Evolutionary conservation across 345 rosid species (phyloP).

Genomic region (Populus ilicifolia): DNA sequence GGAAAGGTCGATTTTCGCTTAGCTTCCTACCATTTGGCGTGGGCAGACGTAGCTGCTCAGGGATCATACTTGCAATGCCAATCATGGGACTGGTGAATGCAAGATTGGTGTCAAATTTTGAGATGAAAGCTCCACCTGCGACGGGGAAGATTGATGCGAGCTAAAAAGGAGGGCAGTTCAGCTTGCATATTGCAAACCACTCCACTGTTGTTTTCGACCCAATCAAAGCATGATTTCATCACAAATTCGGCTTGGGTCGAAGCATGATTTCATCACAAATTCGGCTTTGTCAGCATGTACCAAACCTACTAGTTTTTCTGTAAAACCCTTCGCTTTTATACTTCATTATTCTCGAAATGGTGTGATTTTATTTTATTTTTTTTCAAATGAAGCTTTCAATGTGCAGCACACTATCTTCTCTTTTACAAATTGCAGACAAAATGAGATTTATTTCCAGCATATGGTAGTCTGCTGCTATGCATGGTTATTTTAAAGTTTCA

Average conservation of each 20-base stretch:
- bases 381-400: background rate
- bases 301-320: background rate
- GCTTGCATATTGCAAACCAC: constrained; percentile 55
- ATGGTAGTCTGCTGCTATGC: background rate
- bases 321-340: background rate
- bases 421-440: background rate
- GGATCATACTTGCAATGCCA: constrained; percentile 55
- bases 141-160: constrained; percentile 41
- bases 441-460: background rate
- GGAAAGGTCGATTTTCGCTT: constrained; percentile 56
- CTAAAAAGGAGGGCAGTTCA: constrained; percentile 70
- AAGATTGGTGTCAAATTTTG: constrained; percentile 44
- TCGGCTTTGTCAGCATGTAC: background rate
- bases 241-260: background rate
- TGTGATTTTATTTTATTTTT: background rate
- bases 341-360: background rate
- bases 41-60: constrained; percentile 61
- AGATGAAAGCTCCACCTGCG: constrained; percentile 39
- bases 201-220: constrained; percentile 52
- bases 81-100: constrained; percentile 53
- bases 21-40: constrained; percentile 56
- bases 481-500: background rate
- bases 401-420: background rate
- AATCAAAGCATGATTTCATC: background rate
- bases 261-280: too few species aligned